Evolutionary conservation across 805 yeast genomes (phyloP), one percentile per base, ranked within the genome.

Genomic region (Metschnikowia kunwiensis): DNA sequence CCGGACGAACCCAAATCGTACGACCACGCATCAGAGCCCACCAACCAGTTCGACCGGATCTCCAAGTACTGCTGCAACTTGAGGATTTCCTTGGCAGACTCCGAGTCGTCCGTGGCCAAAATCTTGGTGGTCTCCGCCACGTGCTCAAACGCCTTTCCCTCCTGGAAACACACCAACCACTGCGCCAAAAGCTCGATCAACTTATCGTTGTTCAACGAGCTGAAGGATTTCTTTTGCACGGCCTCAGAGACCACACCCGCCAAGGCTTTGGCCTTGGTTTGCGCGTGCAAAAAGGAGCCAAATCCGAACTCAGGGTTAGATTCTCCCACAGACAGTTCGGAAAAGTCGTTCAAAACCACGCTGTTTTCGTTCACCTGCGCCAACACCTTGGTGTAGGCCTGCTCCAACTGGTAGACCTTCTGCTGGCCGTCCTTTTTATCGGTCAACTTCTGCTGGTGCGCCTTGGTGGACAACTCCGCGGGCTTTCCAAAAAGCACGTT

Each of bases 1-100:
- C 97, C 96, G 5, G 96, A 83, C 44, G 84, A 70, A 27, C 97
- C 97, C 50, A 86, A 68, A 64, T 91, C 97, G 57, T 82, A 88
- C 14, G 96, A 76, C 97, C 97, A 91, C 21, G 93, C 78, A 59
- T 91, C 97, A 13, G 96, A 87, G 21, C 97, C 96, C 38, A 91
- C 70, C 42, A 91, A 70, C 97, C 97, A 91, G 35, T 75, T 69
- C 9, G 83, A 68, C 33, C 68, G 68, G 37, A 70, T 57, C 19
- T 52, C 46, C 48, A 85, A 75, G 39, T 59, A 64, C 6, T 72
- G 70, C 39, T 68, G 61, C 27, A 69, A 57, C 3, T 64, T 58
- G 35, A 82, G 60, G 18, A 87, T 55, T 11, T 69, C 59, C 14
- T 61, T 44, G 3, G 80, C 72, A 24, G 63, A 52, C 4, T 55